Evolutionary conservation across 2,329 filamentous ascomycete species (phyloP), one percentile per base, ranked within the genome.

Genomic region (Monosporascus sp.): DNA sequence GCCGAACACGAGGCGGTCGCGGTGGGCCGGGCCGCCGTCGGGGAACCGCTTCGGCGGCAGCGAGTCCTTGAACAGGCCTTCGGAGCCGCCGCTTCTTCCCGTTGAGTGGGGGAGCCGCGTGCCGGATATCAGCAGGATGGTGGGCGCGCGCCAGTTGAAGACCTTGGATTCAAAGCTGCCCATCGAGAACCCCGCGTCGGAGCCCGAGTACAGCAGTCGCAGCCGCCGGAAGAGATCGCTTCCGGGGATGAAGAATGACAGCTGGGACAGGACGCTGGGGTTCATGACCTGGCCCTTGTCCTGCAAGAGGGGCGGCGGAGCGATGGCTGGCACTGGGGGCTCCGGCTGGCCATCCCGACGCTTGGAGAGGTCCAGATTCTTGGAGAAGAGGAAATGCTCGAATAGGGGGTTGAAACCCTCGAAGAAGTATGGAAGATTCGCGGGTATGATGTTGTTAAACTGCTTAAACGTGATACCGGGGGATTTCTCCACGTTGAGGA

Each of bases 61-160:
- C 0, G 82, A 80, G 14, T 86, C 79, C 3, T 79, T 74, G 72
- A 87, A 88, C 0, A 72, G 66, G 2, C 74, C 70, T 60, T 85
- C 80, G 47, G 78, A 78, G 0, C 81, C 79, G 16, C 76, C 72
- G 14, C 70, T 68, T 1, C 52, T 55, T 22, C 78, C 72, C 41
- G 22, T 3, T 3, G 69, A 64, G 20, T 79, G 72, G 2, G 74
- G 68, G 7, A 91, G 74, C 6, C 85, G 78, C 4, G 78, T 81
- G 20, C 88, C 88, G 20, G 81, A 81, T 2, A 91, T 83, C 1
- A 91, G 76, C 11, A 91, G 74, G 19, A 91, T 80, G 0, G 88
- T 89, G 0, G 88, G 88, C 0, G 87, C 87, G 43, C 81, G 77
- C 87, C 88, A 91, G 66, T 91, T 88, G 70, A 91, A 88, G 3